These are phyloP conservation scores for Histomonas meleagridis DNA, from an alignment of 208 protist species.

Conservation along the genomic window DNA sequence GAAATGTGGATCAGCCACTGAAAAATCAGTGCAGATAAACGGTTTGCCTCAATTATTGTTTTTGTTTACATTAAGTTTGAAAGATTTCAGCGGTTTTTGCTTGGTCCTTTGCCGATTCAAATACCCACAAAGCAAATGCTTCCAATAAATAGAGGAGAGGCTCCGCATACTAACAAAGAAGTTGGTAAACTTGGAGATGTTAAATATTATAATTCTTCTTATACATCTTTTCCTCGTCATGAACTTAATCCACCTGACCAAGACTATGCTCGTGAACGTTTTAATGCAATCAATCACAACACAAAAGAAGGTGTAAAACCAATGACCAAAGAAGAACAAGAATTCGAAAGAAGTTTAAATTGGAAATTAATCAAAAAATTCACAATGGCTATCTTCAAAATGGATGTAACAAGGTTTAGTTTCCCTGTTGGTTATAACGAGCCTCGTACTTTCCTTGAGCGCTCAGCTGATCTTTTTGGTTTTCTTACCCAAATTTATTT, in stretches of 20 bases:
- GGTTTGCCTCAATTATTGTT: no score
- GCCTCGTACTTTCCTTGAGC: constrained; percentile 33
- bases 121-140: no score
- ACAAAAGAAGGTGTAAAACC: not conserved
- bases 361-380: not conserved
- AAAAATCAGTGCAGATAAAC: no score
- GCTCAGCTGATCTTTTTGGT: constrained; percentile 22
- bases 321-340: not conserved
- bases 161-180: no score
- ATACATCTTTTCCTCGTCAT: not conserved
- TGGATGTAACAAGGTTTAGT: not conserved
- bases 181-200: not conserved
- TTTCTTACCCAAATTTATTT: not conserved
- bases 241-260: not conserved
- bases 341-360: not conserved
- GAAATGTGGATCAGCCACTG: no score
- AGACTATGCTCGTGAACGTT: not conserved
- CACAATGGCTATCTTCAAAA: not conserved
- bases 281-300: not conserved
- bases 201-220: not conserved
- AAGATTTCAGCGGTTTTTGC: no score
- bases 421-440: constrained; percentile 39
- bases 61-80: no score
- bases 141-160: no score
- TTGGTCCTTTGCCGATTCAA: no score